Evolutionary conservation across 176 grass and related monocot species (phyloP).

Genomic region (Areca catechu): DNA sequence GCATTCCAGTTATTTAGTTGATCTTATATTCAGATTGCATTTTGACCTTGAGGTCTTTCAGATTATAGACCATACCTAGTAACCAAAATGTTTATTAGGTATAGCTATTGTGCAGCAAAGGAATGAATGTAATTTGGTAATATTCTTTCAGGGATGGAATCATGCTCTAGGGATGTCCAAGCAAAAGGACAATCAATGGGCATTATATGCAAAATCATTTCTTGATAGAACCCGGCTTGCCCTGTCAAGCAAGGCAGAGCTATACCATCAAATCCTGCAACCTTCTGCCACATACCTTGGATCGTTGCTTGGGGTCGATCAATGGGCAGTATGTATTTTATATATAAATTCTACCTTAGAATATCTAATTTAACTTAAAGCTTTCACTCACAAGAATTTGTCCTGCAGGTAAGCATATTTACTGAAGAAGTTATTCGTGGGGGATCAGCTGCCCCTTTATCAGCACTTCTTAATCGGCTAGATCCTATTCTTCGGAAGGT

Average conservation of each 20-base stretch:
- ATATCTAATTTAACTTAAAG: too few relatives aligned
- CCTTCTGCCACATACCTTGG: constrained; percentile 95
- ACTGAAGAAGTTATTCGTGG: constrained; percentile 97
- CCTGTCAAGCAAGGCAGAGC: constrained; percentile 74
- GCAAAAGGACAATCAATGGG: constrained; percentile 69
- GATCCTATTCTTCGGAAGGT: constrained; percentile 86
- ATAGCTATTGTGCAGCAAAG: too few relatives aligned
- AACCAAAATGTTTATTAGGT: too few relatives aligned
- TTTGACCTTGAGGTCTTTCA: too few relatives aligned
- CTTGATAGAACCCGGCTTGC: constrained; percentile 93
- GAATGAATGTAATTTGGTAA: constrained; percentile 20
- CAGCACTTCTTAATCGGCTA: constrained; percentile 90
- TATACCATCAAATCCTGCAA: constrained; percentile 77
- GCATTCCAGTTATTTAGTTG: too few relatives aligned
- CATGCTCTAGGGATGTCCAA: constrained; percentile 72
- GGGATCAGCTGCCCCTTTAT: constrained; percentile 91
- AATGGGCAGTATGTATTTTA: constrained; percentile 59
- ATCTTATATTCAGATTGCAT: too few relatives aligned
- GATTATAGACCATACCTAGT: too few relatives aligned
- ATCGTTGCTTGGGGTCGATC: constrained; percentile 68
- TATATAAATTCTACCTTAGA: constrained; percentile 3
- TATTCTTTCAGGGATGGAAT: constrained; percentile 79
- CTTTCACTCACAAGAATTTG: background rate
- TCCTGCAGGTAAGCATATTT: constrained; percentile 66
- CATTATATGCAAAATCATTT: constrained; percentile 86